Evolutionary conservation across 352 stramenopile genomes (phyloP).

Genomic region (Pythium angustatum): DNA sequence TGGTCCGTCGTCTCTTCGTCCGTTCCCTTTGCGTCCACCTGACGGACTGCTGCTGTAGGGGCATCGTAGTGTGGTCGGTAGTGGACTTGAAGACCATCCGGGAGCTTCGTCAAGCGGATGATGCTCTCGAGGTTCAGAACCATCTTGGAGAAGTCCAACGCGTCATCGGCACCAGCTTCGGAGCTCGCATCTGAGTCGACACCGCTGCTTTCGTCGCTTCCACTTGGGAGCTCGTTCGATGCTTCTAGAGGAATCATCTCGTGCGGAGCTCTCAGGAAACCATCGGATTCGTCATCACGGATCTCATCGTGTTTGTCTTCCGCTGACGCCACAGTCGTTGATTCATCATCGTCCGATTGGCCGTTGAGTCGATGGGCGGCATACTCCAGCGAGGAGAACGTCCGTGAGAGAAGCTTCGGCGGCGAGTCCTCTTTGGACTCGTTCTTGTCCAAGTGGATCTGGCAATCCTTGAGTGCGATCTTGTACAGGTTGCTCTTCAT

Average conservation of each 20-base stretch:
- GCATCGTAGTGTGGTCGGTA: conserved; percentile 77
- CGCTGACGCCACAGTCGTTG: conserved; percentile 6
- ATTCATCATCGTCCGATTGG: conserved; percentile 10
- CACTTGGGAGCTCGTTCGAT: conserved; percentile 22
- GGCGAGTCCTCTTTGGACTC: conserved; percentile 68
- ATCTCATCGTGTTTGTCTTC: conserved; percentile 32
- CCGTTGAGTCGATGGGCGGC: conserved; percentile 13
- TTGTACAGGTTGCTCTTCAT: conserved; percentile 86
- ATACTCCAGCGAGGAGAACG: conserved; percentile 53
- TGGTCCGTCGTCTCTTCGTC: not conserved
- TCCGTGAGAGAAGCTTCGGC: conserved; percentile 61
- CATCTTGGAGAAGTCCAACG: conserved; percentile 51
- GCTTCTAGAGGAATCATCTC: conserved; percentile 8
- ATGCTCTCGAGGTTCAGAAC: conserved; percentile 82
- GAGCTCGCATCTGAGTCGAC: conserved; percentile 39
- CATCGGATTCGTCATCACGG: conserved; percentile 6
- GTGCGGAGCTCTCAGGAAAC: not conserved
- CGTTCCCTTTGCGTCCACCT: not conserved
- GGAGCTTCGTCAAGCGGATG: conserved; percentile 78
- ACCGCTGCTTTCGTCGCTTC: conserved; percentile 40
- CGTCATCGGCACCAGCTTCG: conserved; percentile 43
- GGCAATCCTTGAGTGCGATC: conserved; percentile 71
- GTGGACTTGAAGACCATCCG: conserved; percentile 78
- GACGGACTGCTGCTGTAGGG: conserved; percentile 26
- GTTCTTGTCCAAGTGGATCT: conserved; percentile 59